Base-by-base conservation (phyloP, 805 yeast genomes). In the Starmerella powellii region DNA sequence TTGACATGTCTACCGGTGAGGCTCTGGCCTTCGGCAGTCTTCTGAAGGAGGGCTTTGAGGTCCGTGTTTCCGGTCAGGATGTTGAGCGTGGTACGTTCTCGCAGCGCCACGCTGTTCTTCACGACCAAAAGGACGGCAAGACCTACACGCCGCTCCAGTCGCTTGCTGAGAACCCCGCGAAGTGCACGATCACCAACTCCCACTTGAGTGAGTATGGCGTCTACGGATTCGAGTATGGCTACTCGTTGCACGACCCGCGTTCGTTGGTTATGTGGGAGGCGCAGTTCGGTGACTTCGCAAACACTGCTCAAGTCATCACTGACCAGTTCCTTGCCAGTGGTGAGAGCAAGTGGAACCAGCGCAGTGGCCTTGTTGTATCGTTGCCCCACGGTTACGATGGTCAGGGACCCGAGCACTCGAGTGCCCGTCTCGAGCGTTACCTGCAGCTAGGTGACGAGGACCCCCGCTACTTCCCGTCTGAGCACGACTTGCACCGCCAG, bases 81-180 rank as follows among this genome's bases (percentile, higher is more conserved):
- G 97, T 91, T 53, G 98, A 91, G 74, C 86, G 99, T 77, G 99
- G 99, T 72, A 91, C 99, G 31, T 88, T 91, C 75, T 91, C 98
- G 42, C 99, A 91, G 72, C 88, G 99, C 70, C 99, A 91, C 62
- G 88, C 97, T 45, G 96, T 91, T 37, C 72, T 91, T 63, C 98
- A 91, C 64, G 98, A 91, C 66, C 99, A 91, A 70, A 70, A 76
- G 42, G 78, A 82, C 37, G 96, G 87, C 66, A 67, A 68, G 37
- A 77, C 83, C 23, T 78, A 81, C 68, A 79, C 85, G 46, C 97
- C 98, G 57, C 74, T 91, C 63, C 74, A 81, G 65, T 72, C 82
- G 61, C 68, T 88, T 54, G 68, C 76, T 53, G 82, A 78, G 54
- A 74, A 76, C 53, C 95, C 86, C 66, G 94, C 84, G 58, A 81